Evolutionary conservation across 805 yeast genomes (phyloP), one percentile per base, ranked within the genome.

Genomic region (Sungouiella thailandica): DNA sequence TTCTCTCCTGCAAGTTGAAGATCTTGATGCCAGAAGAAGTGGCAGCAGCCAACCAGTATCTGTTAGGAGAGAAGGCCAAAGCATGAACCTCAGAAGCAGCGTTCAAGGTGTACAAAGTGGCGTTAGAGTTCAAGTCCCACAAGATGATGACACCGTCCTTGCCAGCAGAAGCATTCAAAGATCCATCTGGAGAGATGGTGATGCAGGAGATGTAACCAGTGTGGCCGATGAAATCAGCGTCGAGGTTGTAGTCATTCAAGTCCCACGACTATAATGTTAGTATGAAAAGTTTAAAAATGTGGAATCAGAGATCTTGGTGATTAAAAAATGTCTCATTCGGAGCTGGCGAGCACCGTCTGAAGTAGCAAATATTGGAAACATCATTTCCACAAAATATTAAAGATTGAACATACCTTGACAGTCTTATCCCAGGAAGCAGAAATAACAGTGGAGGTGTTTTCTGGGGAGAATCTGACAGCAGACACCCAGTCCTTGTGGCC

Each of bases 21-120:
- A 93, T 82, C 85, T 89, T 90, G 79, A 93, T 87, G 64, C 96
- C 93, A 54, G 96, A 74, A 52, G 96, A 75, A 59, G 99, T 93
- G 65, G 98, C 97, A 74, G 97, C 98, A 68, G 95, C 90, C 71
- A 93, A 84, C 98, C 98, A 93, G 94, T 86, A 93, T 83, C 98
- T 89, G 95, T 86, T 86, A 76, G 99, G 98, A 70, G 97, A 90
- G 95, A 93, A 93, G 8, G 97, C 95, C 67, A 93, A 80, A 68
- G 97, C 94, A 72, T 86, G 86, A 58, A 93, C 88, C 79, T 90
- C 97, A 65, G 90, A 93, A 70, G 93, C 87, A 58, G 96, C 90
- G 60, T 78, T 74, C 70, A 93, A 80, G 62, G 96, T 81, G 95
- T 88, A 90, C 63, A 89, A 77, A 62, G 89, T 80, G 62, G 72